phyloP scores from a whole-genome alignment of 2,329 filamentous ascomycete species.

The Colletotrichum zoysiae region DNA sequence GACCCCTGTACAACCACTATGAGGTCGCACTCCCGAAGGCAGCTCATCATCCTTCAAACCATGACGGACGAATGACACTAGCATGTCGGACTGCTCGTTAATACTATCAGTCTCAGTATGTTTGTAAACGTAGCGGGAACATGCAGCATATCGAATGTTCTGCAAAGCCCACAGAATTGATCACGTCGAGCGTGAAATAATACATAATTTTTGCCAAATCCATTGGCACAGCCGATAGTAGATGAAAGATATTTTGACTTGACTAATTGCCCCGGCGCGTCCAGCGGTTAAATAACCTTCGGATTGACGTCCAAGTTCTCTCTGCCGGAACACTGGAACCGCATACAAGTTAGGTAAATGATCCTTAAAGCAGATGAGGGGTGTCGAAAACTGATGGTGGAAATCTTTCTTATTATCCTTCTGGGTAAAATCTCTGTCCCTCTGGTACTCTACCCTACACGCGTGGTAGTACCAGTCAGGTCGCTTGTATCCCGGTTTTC shows the following conservation, averaged over 20 bases:
- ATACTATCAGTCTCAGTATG: slow-evolving; percentile 44
- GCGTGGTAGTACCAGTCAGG: slow-evolving; percentile 60
- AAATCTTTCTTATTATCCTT: slow-evolving; percentile 62
- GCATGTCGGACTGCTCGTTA: slow-evolving; percentile 46
- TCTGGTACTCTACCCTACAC: slow-evolving; percentile 61
- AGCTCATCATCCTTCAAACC: slow-evolving; percentile 46
- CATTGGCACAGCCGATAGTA: slow-evolving; percentile 49
- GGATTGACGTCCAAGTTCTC: slow-evolving; percentile 65
- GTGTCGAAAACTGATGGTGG: background rate
- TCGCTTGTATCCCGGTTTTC: slow-evolving; percentile 56
- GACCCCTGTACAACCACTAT: too few relatives aligned
- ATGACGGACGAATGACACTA: slow-evolving; percentile 48
- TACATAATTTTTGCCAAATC: slow-evolving; percentile 62
- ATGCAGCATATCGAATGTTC: slow-evolving; percentile 61
- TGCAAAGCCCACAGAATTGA: slow-evolving; percentile 63
- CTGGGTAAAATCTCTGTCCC: slow-evolving; percentile 66
- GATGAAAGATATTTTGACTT: slow-evolving; percentile 57
- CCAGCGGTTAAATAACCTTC: slow-evolving; percentile 61
- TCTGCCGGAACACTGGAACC: slow-evolving; percentile 63
- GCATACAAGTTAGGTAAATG: slow-evolving; percentile 2
- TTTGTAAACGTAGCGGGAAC: slow-evolving; percentile 47
- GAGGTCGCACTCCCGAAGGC: too few relatives aligned
- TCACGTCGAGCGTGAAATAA: slow-evolving; percentile 67
- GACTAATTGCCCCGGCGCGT: slow-evolving; percentile 60
- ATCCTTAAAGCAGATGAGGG: too few relatives aligned